Evolutionary conservation across 129 eudicot species (phyloP).

Genomic region (Chrysanthemum seticuspe): DNA sequence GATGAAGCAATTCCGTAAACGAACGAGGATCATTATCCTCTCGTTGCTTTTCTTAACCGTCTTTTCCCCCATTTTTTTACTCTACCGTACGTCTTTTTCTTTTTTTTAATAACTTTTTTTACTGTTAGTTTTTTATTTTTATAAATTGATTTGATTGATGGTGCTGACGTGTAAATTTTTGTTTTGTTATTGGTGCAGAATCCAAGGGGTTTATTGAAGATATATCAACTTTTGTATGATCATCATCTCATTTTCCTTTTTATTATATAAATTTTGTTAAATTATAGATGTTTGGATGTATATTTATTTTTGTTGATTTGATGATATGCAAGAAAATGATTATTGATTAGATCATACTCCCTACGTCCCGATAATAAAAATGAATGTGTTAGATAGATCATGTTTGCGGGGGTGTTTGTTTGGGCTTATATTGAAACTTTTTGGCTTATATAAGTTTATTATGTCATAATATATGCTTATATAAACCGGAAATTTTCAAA

Average conservation of each 20-base stretch:
- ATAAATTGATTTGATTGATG: neutral
- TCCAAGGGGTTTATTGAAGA: constrained; percentile 59
- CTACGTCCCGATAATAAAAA: too few species aligned
- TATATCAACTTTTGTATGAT: constrained; percentile 64
- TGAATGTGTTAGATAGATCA: too few species aligned
- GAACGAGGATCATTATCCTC: constrained; percentile 87
- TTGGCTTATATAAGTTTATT: too few species aligned
- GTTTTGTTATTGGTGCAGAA: constrained; percentile 36
- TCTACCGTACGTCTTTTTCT: constrained; percentile 33
- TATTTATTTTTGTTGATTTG: neutral
- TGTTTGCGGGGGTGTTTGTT: too few species aligned
- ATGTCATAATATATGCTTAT: too few species aligned
- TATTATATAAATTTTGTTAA: too few species aligned
- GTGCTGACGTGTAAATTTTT: neutral
- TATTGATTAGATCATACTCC: too few species aligned
- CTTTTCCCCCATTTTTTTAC: constrained; percentile 59
- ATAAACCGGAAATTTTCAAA: too few species aligned
- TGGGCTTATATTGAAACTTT: too few species aligned
- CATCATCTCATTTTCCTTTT: constrained; percentile 9
- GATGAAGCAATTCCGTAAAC: constrained; percentile 68
- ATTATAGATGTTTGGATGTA: neutral
- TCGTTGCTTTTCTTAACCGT: constrained; percentile 70
- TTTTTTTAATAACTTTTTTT: neutral
- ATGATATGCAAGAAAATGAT: neutral
- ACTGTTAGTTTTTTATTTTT: neutral